Base-by-base conservation (phyloP, 345 rosid species). In the Alliaria petiolata region DNA sequence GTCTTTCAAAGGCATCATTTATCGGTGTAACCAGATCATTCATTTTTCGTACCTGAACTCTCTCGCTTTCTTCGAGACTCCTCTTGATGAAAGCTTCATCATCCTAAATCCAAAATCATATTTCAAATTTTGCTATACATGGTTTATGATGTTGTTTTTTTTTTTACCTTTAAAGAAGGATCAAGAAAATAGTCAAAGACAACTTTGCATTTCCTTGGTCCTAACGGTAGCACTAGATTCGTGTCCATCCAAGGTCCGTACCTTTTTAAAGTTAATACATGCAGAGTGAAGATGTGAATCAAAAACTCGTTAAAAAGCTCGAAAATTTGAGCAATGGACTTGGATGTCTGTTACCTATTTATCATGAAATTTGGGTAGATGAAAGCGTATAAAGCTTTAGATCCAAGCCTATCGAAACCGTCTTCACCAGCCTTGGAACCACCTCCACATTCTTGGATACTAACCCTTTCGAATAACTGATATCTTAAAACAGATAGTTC, bases 201-300 rank as follows among this genome's bases (percentile, higher is more conserved):
- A 30, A 93, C 95, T 35, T 70, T 76, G 82, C 98, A 89, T 78
- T 75, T 89, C 67, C 81, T 64, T 31, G 91, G 90, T 69, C 88
- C 97, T 52, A 85, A 71, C 2, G 98, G 98, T 59, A 87, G 64
- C 19, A 85, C 91, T 70, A 87, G 85, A 81, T 93, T 93, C 44
- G 98, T 89, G 82, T 93, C 95, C 96, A 93, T 89, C 98, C 98
- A 91, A 61, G 97, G 95, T 74, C 97, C 98, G 54, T 93, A 91
- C 75, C 98, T 89, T 40, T n/a, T 0, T 54, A 65, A 14, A 53
- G 5, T 49, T 64, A 20, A 30, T 66, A 56, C 56, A 50, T 15
- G 6, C 6, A 61, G n/a, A 52, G 12, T 39, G 19, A 56, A 28
- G 53, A 4, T 28, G n/a, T 7, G 3, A 28, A 22, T 26, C 25